phyloP scores from a whole-genome alignment of 768 basidiomycete species.

The Suillus subalutaceus region DNA sequence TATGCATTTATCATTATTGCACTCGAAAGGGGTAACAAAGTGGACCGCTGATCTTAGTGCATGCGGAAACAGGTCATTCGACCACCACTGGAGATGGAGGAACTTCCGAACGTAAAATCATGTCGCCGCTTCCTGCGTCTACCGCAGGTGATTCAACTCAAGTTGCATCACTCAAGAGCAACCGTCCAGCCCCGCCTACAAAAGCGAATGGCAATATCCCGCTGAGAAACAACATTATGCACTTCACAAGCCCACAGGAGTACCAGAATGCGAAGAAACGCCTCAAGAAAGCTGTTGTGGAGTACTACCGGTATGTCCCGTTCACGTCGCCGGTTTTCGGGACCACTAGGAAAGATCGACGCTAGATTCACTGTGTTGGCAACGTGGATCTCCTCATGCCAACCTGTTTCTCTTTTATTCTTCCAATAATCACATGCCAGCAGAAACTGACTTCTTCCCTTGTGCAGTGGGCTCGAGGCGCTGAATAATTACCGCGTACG shows the following conservation, averaged over 20 bases:
- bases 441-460: not conserved
- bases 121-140: not conserved
- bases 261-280: conserved; percentile 86
- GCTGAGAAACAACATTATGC: not conserved
- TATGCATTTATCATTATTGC: conserved; percentile 1
- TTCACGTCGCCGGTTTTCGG: conserved; percentile 7
- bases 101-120: not conserved
- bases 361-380: not conserved
- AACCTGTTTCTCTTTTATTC: not conserved
- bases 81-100: not conserved
- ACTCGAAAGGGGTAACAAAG: not conserved
- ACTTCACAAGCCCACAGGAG: conserved; percentile 60
- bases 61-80: not conserved
- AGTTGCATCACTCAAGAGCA: conserved; percentile 1
- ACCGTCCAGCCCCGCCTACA: not conserved
- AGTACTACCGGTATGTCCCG: conserved; percentile 71
- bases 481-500: conserved; percentile 88
- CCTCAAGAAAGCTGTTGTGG: conserved; percentile 80
- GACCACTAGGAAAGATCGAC: not conserved
- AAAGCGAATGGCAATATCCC: conserved; percentile 3
- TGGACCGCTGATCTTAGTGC: conserved; percentile 8
- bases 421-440: not conserved
- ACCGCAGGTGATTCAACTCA: not conserved
- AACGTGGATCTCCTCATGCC: not conserved
- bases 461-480: conserved; percentile 69